A percentile compares a stretch with the other conserved stretches of the same genome.
phyloP scores from a whole-genome alignment of 1,284 basidiomycete species.

The Violaceomyces palustris region DNA sequence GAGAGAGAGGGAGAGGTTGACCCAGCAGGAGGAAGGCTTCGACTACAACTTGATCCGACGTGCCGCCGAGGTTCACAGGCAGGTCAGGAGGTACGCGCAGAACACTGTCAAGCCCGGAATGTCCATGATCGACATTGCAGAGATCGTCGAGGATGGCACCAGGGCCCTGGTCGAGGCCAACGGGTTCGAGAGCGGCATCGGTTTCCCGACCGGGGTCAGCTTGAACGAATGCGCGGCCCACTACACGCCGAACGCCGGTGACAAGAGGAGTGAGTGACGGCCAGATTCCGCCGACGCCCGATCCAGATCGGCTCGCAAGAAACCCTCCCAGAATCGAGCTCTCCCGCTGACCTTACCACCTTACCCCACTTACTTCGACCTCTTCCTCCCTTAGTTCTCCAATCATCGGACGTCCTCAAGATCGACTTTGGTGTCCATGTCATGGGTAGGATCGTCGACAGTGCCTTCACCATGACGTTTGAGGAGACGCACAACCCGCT shows the following conservation, averaged over 20 bases:
- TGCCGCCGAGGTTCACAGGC: slow-evolving; percentile 86
- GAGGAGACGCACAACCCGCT: slow-evolving; percentile 86
- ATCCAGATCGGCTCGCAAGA: no score
- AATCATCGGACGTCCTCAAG: slow-evolving; percentile 83
- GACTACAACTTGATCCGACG: slow-evolving; percentile 80
- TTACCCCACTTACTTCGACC: background rate
- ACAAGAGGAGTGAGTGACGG: slow-evolving; percentile 62
- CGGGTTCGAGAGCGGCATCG: slow-evolving; percentile 82
- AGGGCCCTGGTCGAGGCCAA: slow-evolving; percentile 77
- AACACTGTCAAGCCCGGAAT: slow-evolving; percentile 85
- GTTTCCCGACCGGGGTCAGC: slow-evolving; percentile 91
- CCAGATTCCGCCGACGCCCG: no score
- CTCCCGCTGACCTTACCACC: slow-evolving; percentile 1
- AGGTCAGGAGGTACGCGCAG: slow-evolving; percentile 76
- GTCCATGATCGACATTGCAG: slow-evolving; percentile 88
- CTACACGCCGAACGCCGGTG: slow-evolving; percentile 92
- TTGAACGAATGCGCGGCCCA: slow-evolving; percentile 94
- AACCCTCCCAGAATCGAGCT: background rate
- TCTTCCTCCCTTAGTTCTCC: no score
- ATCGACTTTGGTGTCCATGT: slow-evolving; percentile 98
- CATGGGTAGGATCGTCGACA: slow-evolving; percentile 87
- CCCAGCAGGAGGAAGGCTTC: slow-evolving; percentile 55
- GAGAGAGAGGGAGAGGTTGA: slow-evolving; percentile 68
- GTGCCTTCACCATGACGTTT: slow-evolving; percentile 86
- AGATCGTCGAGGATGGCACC: slow-evolving; percentile 75